These are phyloP conservation scores for Pycnococcus provasolii DNA, from an alignment of 139 green algal genomes.

Conservation along the genomic window DNA sequence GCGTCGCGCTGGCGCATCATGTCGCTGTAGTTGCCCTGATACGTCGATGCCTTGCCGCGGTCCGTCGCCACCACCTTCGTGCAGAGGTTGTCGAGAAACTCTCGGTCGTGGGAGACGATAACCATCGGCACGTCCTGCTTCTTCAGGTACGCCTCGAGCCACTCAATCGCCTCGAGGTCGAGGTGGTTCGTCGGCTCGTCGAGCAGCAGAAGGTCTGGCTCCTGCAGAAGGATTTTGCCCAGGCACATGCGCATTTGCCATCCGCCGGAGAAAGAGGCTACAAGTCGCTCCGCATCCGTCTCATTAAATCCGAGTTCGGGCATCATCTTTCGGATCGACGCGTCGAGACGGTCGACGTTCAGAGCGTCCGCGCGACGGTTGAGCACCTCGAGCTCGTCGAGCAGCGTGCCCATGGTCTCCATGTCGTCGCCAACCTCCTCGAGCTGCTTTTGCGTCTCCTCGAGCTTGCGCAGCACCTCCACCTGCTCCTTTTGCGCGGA, in stretches of 20 bases:
- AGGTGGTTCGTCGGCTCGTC: conserved; percentile 99
- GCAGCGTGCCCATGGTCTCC: conserved; percentile 57
- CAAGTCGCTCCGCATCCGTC: conserved; percentile 77
- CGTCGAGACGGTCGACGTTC: conserved; percentile 68
- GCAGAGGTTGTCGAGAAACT: conserved; percentile 90
- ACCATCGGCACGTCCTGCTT: conserved; percentile 82
- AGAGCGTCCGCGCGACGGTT: conserved; percentile 46
- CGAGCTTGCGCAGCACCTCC: conserved; percentile 46
- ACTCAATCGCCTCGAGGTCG: conserved; percentile 93
- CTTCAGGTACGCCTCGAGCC: conserved; percentile 90
- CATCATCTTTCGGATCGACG: conserved; percentile 97
- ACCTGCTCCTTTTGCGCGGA: conserved; percentile 63
- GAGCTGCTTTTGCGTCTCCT: conserved; percentile 66
- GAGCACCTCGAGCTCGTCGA: conserved; percentile 82
- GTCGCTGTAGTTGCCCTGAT: conserved; percentile 74
- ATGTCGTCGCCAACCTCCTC: conserved; percentile 82
- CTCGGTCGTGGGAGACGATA: conserved; percentile 90
- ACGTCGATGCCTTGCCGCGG: conserved; percentile 70
- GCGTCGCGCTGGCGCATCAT: conserved; percentile 44
- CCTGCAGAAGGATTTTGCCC: conserved; percentile 93
- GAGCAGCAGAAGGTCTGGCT: conserved; percentile 39
- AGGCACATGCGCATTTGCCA: conserved; percentile 99
- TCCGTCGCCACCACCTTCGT: conserved; percentile 96
- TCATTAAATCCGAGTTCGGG: conserved; percentile 84
- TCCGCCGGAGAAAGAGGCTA: conserved; percentile 66